A percentile compares a stretch with the other conserved stretches of the same genome.
Evolutionary conservation across 768 basidiomycete genomes (phyloP).

Genomic region (Boletus coccyginus): DNA sequence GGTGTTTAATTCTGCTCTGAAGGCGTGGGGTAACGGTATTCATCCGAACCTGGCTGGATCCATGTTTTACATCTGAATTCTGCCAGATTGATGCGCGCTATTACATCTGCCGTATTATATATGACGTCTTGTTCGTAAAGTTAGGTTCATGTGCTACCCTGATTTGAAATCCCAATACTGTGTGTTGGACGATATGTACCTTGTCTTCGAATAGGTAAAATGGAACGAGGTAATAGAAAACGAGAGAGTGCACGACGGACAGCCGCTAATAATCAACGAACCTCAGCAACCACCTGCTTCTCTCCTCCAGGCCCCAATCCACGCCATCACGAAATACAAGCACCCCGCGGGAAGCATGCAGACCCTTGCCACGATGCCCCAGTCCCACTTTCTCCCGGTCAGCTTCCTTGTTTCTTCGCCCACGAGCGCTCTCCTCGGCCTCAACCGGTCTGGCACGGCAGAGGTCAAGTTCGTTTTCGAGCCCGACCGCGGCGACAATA

Average conservation of each 20-base stretch:
- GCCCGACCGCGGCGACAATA: constrained; percentile 8
- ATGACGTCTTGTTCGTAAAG: neutral
- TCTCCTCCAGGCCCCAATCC: constrained; percentile 47
- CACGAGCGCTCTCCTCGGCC: constrained; percentile 14
- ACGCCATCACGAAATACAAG: constrained; percentile 79
- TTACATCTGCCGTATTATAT: neutral
- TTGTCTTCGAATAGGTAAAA: neutral
- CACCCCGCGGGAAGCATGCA: constrained; percentile 74
- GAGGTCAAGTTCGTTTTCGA: constrained; percentile 4
- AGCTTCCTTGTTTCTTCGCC: constrained; percentile 21
- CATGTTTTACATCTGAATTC: constrained; percentile 72
- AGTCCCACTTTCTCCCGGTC: constrained; percentile 74
- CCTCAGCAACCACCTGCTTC: constrained; percentile 33
- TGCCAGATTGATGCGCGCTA: neutral
- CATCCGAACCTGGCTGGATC: constrained; percentile 54
- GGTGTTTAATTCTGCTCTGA: constrained; percentile 20
- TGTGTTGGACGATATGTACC: neutral
- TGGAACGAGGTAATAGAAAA: neutral
- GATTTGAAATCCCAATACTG: neutral
- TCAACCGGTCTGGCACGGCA: constrained; percentile 19
- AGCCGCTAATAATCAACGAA: neutral
- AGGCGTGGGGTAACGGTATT: constrained; percentile 54
- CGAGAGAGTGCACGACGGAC: neutral
- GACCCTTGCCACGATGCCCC: constrained; percentile 64
- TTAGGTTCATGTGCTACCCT: neutral